Base-by-base conservation (phyloP, 371 early-diverging fungal species). In the Mortierella sp. region DNA sequence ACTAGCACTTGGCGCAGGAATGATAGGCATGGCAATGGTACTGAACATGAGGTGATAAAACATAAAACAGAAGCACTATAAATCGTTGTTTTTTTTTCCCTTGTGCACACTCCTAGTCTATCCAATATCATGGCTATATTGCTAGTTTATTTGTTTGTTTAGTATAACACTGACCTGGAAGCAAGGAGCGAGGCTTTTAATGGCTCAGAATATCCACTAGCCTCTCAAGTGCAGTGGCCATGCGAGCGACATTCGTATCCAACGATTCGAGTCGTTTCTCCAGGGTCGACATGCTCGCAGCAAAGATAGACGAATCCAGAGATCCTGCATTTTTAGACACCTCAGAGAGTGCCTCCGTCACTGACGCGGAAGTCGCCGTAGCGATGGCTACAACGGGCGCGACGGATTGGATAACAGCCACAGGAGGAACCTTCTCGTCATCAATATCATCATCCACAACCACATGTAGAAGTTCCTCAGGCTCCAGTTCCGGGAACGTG, bases 151-250 rank as follows among this genome's bases (percentile, higher is more conserved):
- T 50, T 26, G 23, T 50, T 50, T 50, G 23, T 8, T 5, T 46
- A 46, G 21, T n/a, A 44, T 12, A n/a, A 46, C 21, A 19, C 8
- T 46, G 21, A n/a, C 14, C 21, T 44, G 46, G 7, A 44, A 12
- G n/a, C 6, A 44, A n/a, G n/a, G n/a, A n/a, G n/a, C 19, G 6
- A 46, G 2, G 46, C 9, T 17, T 2, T 27, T 46, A 70, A 17
- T 44, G 64, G 8, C 59, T 65, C 32, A 78, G 49, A 47, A 78
- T 78, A 15, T 54, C 66, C 31, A 78, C 78, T 30, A 78, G 19
- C 49, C 66, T 78, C 41, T 78, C 78, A 3, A 78, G 60, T 0
- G 78, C 78, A 1, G 67, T 78, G 1, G 78, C 78, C 78, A 78
- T 78, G 11, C 78, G 60, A 2, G 70, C 70, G 6, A 78, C 78